Percentiles rank a stretch among this genome's conserved stretches.
Conservation (phyloP, 768 basidiomycete species). For the Peribolospora kevripleyi region DNA sequence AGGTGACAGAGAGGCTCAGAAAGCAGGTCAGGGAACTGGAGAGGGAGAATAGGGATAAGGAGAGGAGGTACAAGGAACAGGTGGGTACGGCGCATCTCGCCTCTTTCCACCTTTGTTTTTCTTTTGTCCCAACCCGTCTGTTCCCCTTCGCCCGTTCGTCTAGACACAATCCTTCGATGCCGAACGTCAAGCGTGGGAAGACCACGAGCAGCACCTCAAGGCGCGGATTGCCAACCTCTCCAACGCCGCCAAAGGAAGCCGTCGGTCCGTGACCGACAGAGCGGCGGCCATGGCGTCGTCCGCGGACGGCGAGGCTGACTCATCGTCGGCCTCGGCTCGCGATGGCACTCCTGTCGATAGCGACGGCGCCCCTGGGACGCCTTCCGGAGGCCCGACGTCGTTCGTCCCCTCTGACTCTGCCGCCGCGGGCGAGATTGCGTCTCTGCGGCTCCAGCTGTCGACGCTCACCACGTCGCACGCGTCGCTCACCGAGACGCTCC, state of each 20-base stretch:
- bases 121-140: constrained; percentile 2
- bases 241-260: constrained; percentile 30
- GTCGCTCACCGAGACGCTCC: constrained; percentile 57
- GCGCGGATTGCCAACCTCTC: constrained; percentile 61
- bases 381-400: constrained; percentile 19
- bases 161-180: constrained; percentile 74
- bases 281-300: neutral
- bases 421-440: constrained; percentile 56
- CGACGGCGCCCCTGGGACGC: constrained; percentile 15
- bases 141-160: constrained; percentile 9
- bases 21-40: constrained; percentile 33
- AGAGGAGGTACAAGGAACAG: constrained; percentile 71
- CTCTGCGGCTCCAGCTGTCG: constrained; percentile 56
- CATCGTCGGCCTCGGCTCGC: neutral
- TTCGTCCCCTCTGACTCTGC: constrained; percentile 5
- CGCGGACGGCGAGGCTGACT: neutral
- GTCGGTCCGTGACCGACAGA: neutral
- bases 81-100: constrained; percentile 21
- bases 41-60: constrained; percentile 61
- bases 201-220: constrained; percentile 80
- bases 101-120: neutral
- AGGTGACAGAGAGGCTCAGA: too few relatives aligned
- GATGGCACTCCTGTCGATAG: neutral
- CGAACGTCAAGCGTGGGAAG: constrained; percentile 74
- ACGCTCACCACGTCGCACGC: constrained; percentile 64